A percentile compares a stretch with the other conserved stretches of the same genome.
Evolutionary conservation across 2,329 filamentous ascomycete genomes (phyloP).

Genomic region (Tolypocladium nubicola): DNA sequence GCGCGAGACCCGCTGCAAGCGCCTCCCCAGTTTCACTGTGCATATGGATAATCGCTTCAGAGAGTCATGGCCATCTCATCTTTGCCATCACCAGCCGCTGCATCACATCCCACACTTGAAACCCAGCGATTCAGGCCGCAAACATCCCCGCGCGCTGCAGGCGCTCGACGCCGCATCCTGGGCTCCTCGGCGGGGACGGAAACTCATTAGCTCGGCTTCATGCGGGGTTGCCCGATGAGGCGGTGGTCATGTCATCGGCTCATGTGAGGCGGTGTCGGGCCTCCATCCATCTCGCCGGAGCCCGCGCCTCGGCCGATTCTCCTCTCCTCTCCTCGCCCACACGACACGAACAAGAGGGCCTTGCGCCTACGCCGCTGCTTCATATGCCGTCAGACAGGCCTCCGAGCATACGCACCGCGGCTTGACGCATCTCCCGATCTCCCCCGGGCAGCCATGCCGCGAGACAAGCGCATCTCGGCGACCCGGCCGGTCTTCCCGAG

Average conservation of each 20-base stretch:
- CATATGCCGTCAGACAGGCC: background rate
- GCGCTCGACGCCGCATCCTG: background rate
- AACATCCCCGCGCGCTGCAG: background rate
- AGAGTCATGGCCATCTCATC: background rate
- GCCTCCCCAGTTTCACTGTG: too few relatives aligned
- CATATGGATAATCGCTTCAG: too few relatives aligned
- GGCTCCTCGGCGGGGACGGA: background rate
- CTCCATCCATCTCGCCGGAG: background rate
- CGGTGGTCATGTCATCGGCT: background rate
- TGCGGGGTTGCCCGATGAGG: background rate
- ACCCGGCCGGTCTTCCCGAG: slow-evolving; percentile 35
- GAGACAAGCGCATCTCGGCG: slow-evolving; percentile 25
- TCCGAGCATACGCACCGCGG: background rate
- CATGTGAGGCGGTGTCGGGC: background rate
- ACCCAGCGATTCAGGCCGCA: background rate
- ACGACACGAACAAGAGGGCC: background rate
- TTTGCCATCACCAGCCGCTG: background rate
- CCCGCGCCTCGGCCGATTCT: background rate
- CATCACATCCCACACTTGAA: too few relatives aligned
- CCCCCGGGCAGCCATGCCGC: background rate
- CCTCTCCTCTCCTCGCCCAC: background rate
- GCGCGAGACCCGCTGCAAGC: background rate
- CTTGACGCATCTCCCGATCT: background rate
- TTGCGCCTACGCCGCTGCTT: background rate
- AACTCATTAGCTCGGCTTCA: background rate